A percentile compares a stretch with the other conserved stretches of the same genome.
phyloP scores from a whole-genome alignment of 768 basidiomycete genomes.

The Termitomyces heimii region DNA sequence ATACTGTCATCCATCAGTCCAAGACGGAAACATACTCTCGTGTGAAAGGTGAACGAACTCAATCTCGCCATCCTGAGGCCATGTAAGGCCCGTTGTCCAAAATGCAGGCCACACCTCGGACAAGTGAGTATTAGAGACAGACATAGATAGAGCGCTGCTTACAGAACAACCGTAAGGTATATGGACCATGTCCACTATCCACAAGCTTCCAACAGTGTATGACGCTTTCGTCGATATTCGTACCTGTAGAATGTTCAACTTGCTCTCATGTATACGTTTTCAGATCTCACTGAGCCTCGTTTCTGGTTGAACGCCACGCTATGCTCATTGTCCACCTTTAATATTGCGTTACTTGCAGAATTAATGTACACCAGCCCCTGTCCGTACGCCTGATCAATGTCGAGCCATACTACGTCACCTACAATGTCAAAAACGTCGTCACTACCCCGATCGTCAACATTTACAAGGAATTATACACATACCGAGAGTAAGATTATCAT shows the following conservation, averaged over 20 bases:
- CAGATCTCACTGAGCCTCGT: constrained; percentile 50
- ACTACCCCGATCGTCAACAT: not conserved
- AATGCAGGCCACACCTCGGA: constrained; percentile 42
- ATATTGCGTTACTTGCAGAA: constrained; percentile 53
- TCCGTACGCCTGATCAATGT: constrained; percentile 36
- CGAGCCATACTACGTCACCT: constrained; percentile 61
- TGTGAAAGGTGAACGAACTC: constrained; percentile 22
- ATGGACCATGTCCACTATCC: constrained; percentile 40
- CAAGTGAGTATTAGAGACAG: not conserved
- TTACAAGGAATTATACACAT: not conserved
- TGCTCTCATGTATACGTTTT: not conserved
- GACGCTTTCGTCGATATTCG: constrained; percentile 37
- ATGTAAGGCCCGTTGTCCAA: constrained; percentile 37
- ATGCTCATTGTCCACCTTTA: constrained; percentile 70
- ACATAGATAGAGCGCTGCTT: constrained; percentile 11
- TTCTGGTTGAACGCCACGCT: constrained; percentile 44
- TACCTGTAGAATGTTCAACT: constrained; percentile 22
- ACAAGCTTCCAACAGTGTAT: constrained; percentile 37
- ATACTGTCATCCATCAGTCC: constrained; percentile 38
- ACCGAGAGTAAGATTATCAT: constrained; percentile 44
- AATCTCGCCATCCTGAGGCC: constrained; percentile 45
- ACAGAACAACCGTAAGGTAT: constrained; percentile 50
- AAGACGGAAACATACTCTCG: not conserved
- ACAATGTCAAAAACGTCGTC: constrained; percentile 14
- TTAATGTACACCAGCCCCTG: constrained; percentile 57